phyloP scores from a whole-genome alignment of 1,139 yeast genomes.

The Geotrichum candidum region DNA sequence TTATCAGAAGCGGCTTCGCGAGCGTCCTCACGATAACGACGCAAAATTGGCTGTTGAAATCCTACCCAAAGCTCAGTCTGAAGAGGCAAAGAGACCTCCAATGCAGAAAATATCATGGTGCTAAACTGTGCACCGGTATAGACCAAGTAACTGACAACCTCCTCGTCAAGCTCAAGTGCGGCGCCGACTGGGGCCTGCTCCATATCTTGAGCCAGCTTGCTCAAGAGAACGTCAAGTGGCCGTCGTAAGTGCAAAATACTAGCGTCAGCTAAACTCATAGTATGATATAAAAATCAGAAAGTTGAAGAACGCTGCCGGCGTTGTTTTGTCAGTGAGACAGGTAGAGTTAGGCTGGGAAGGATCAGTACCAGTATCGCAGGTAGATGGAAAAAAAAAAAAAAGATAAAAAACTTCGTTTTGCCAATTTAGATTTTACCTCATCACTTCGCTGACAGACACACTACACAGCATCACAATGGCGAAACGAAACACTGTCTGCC shows the following conservation, averaged over 20 bases:
- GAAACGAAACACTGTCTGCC: constrained; percentile 11
- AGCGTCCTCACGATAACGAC: constrained; percentile 14
- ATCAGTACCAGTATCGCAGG: not conserved
- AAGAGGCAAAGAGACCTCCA: constrained; percentile 9
- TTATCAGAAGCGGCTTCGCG: not conserved
- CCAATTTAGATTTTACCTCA: not conserved
- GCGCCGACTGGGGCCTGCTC: not conserved
- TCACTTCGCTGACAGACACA: not conserved
- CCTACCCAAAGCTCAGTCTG: constrained; percentile 17
- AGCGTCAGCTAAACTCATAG: not conserved
- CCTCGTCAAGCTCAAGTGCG: constrained; percentile 14
- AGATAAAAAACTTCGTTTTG: not conserved
- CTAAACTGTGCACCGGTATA: constrained; percentile 16
- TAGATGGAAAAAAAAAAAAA: not conserved
- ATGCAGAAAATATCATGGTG: constrained; percentile 16
- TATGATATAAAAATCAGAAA: not conserved
- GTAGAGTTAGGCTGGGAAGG: not conserved
- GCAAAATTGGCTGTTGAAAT: constrained; percentile 11
- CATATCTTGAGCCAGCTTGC: not conserved
- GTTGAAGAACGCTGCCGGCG: not conserved
- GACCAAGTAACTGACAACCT: constrained; percentile 16
- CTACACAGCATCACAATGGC: constrained; percentile 5
- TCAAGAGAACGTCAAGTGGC: constrained; percentile 5
- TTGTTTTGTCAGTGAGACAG: not conserved
- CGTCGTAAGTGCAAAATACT: not conserved